These are phyloP conservation scores for Phyllostachys edulis DNA, from an alignment of 176 grass and related monocot species.

Conservation along the genomic window DNA sequence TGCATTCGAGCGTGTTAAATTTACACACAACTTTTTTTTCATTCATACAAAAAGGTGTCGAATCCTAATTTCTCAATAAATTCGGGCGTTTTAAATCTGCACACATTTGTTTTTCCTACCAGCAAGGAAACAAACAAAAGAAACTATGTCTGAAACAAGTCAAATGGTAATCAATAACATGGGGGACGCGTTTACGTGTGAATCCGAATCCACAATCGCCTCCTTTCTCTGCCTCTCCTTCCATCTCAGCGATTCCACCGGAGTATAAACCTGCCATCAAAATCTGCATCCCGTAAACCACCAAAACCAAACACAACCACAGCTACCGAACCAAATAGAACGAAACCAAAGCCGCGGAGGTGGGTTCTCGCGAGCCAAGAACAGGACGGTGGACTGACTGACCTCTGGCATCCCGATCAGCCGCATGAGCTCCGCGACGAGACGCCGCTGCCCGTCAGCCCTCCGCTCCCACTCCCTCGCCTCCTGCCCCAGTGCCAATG, in stretches of 20 bases:
- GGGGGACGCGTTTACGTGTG: neutral
- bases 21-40: neutral
- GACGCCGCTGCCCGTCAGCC: conserved; percentile 20
- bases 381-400: neutral
- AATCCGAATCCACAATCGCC: neutral
- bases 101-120: too few relatives aligned
- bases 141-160: neutral
- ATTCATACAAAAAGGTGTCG: neutral
- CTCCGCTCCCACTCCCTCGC: conserved; percentile 27
- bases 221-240: conserved; percentile 37
- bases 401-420: conserved; percentile 45
- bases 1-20: too few relatives aligned
- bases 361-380: neutral
- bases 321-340: neutral
- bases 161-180: neutral
- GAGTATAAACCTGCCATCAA: conserved; percentile 19
- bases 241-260: conserved; percentile 44
- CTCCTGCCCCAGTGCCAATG: conserved; percentile 5
- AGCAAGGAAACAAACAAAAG: neutral
- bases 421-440: conserved; percentile 43
- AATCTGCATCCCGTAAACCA: neutral
- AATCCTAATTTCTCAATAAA: neutral
- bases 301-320: neutral
- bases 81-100: neutral
- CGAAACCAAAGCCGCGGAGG: neutral